These are phyloP conservation scores for Alternaria alternata DNA, from an alignment of 2,329 filamentous ascomycete genomes.

Conservation along the genomic window DNA sequence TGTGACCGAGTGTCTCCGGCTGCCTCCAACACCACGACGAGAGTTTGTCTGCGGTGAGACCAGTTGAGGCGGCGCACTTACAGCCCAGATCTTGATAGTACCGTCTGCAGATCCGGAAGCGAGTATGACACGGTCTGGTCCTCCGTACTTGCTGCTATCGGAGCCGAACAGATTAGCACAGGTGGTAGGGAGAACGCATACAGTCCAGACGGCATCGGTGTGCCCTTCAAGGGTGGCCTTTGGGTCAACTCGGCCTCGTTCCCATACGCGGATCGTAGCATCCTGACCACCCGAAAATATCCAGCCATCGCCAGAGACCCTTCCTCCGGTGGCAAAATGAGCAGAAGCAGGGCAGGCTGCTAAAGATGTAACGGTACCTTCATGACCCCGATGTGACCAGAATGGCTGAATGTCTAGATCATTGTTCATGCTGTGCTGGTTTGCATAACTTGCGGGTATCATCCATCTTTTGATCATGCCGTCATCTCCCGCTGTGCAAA, in stretches of 20 bases:
- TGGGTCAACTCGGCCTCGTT: constrained; percentile 90
- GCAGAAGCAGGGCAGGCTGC: constrained; percentile 87
- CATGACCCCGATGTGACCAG: constrained; percentile 93
- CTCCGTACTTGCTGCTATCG: constrained; percentile 75
- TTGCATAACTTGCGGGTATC: constrained; percentile 81
- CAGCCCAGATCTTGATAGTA: constrained; percentile 90
- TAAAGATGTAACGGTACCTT: constrained; percentile 86
- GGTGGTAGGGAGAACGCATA: constrained; percentile 89
- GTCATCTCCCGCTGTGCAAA: constrained; percentile 95
- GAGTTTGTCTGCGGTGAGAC: constrained; percentile 79
- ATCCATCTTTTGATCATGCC: constrained; percentile 97
- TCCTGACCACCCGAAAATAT: constrained; percentile 98
- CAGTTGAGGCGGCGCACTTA: constrained; percentile 87
- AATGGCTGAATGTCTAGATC: constrained; percentile 93
- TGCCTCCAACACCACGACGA: constrained; percentile 74
- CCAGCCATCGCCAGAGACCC: constrained; percentile 92
- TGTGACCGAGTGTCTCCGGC: constrained; percentile 89
- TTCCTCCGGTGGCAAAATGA: constrained; percentile 87
- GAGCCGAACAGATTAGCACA: constrained; percentile 80
- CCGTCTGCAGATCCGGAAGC: constrained; percentile 92
- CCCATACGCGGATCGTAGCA: constrained; percentile 92
- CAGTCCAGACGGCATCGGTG: constrained; percentile 93
- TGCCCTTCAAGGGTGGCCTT: constrained; percentile 95
- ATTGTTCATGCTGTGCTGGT: constrained; percentile 66
- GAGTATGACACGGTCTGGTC: constrained; percentile 85